Conservation (phyloP, 192 early-diverging fungal genomes). For the Coemansia sp. region DNA sequence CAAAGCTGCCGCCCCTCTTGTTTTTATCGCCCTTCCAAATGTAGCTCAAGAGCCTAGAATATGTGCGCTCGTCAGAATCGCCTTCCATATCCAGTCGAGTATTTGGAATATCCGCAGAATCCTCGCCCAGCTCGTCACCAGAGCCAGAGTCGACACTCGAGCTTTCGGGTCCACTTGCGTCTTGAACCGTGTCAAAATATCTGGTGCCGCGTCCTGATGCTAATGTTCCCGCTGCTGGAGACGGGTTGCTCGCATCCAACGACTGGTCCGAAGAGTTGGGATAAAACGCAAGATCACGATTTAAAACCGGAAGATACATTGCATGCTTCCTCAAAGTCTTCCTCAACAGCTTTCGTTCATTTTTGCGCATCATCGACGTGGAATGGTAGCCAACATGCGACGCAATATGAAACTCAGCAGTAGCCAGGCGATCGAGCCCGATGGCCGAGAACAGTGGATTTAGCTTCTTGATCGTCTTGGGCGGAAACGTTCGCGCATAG, state of each 20-base stretch:
- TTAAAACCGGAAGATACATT: conserved; percentile 25
- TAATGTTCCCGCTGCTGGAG: background rate
- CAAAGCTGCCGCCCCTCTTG: background rate
- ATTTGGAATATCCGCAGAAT: background rate
- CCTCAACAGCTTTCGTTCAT: background rate
- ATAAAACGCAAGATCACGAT: conserved; percentile 16
- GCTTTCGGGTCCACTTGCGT: conserved; percentile 6
- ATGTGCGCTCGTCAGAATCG: background rate
- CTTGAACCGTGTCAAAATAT: conserved; percentile 18
- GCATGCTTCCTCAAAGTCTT: conserved; percentile 2
- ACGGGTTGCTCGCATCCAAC: background rate
- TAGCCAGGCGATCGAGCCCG: background rate
- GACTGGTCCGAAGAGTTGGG: background rate
- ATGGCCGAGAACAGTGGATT: conserved; percentile 22
- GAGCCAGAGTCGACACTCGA: conserved; percentile 2
- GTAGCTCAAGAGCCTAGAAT: background rate
- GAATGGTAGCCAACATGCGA: background rate
- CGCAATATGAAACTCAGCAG: background rate
- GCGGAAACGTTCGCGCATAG: conserved; percentile 9
- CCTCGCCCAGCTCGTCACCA: background rate
- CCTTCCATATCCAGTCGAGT: background rate
- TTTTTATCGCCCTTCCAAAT: background rate
- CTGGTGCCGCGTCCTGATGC: background rate
- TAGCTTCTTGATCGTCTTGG: background rate
- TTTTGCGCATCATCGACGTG: conserved; percentile 5